A percentile compares a stretch with the other conserved stretches of the same genome.
Conservation (phyloP, 2,329 filamentous ascomycete species). For the Cladosporium colombiae region DNA sequence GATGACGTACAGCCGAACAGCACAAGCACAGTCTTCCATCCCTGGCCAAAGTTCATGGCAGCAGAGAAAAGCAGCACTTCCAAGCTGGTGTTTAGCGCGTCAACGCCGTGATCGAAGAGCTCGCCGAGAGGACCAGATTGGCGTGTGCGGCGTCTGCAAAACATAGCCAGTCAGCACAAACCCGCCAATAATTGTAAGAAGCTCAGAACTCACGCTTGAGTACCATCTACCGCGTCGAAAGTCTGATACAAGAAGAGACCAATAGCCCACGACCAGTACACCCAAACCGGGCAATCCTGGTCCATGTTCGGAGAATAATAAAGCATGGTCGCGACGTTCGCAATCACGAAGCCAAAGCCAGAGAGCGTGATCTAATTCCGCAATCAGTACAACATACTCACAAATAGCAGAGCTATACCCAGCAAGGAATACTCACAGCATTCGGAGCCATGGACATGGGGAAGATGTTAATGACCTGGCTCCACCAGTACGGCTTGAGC, state of each 20-base stretch:
- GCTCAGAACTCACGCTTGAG: conserved; percentile 71
- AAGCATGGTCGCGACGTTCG: conserved; percentile 86
- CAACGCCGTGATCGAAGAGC: conserved; percentile 95
- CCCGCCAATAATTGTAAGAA: background rate
- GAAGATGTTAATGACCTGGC: conserved; percentile 91
- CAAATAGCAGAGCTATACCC: background rate
- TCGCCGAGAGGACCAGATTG: conserved; percentile 94
- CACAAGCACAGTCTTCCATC: conserved; percentile 81
- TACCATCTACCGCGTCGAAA: conserved; percentile 94
- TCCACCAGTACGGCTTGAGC: conserved; percentile 95
- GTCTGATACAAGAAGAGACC: conserved; percentile 97
- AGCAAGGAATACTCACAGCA: conserved; percentile 42
- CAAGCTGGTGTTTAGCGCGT: conserved; percentile 93
- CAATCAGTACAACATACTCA: background rate
- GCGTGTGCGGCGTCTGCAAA: conserved; percentile 71
- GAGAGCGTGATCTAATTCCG: conserved; percentile 72
- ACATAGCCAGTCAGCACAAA: background rate
- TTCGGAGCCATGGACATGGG: conserved; percentile 87
- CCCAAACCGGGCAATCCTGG: conserved; percentile 90
- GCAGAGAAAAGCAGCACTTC: conserved; percentile 90
- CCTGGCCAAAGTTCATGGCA: conserved; percentile 88
- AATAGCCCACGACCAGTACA: conserved; percentile 87
- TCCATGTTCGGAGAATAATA: conserved; percentile 97
- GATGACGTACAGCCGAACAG: conserved; percentile 74
- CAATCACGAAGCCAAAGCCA: conserved; percentile 84